A percentile compares a stretch with the other conserved stretches of the same genome.
These are phyloP conservation scores for Sordariomycetes sp. DNA, from an alignment of 2,329 filamentous ascomycete genomes.

Conservation along the genomic window DNA sequence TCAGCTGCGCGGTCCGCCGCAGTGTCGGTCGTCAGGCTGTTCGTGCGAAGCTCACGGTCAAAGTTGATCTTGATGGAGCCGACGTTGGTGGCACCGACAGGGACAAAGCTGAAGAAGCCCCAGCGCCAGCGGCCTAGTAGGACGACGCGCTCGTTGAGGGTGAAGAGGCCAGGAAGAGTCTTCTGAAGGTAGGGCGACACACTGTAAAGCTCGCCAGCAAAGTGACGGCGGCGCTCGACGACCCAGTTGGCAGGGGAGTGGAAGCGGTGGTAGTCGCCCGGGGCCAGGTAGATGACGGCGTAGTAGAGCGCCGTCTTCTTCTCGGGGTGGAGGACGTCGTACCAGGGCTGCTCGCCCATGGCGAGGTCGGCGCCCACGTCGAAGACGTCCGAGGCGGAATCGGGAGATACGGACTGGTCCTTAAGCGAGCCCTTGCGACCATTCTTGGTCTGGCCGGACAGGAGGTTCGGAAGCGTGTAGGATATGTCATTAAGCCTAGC, in stretches of 20 bases:
- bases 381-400: slow-evolving; percentile 57
- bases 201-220: slow-evolving; percentile 88
- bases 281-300: slow-evolving; percentile 87
- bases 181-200: slow-evolving; percentile 92
- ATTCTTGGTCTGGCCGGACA: slow-evolving; percentile 54
- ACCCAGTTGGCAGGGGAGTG: slow-evolving; percentile 95
- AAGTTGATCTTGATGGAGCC: slow-evolving; percentile 97
- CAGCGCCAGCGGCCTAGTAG: slow-evolving; percentile 89
- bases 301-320: slow-evolving; percentile 74
- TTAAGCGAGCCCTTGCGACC: slow-evolving; percentile 36
- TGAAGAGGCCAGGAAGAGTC: slow-evolving; percentile 87
- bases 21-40: slow-evolving; percentile 84
- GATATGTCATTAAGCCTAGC: slow-evolving; percentile 88
- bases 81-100: slow-evolving; percentile 94
- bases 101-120: slow-evolving; percentile 94
- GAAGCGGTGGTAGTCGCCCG: slow-evolving; percentile 96
- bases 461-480: slow-evolving; percentile 78
- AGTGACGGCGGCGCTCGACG: slow-evolving; percentile 87
- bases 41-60: slow-evolving; percentile 84
- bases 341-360: slow-evolving; percentile 57
- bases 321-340: slow-evolving; percentile 47
- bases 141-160: slow-evolving; percentile 89
- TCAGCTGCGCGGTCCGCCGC: slow-evolving; percentile 78
- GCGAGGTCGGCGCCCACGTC: slow-evolving; percentile 78
- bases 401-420: slow-evolving; percentile 59